phyloP scores from a whole-genome alignment of 2,329 filamentous ascomycete genomes.

The Calonectria ilicicola region DNA sequence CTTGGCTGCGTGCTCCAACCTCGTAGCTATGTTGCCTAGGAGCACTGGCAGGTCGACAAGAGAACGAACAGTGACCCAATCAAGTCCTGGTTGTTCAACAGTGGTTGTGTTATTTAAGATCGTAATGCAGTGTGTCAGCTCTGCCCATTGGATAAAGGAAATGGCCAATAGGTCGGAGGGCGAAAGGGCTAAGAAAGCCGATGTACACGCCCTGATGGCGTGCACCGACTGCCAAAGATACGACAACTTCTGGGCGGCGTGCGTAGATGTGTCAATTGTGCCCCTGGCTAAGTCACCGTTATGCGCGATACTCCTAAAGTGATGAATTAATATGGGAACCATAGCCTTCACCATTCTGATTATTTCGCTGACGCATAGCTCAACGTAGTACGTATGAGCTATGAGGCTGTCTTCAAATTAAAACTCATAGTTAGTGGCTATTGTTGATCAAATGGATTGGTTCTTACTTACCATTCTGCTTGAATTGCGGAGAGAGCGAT shows the following conservation, averaged over 20 bases:
- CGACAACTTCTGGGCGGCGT: neutral
- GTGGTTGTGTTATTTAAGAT: neutral
- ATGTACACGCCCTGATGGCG: neutral
- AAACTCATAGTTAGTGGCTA: neutral
- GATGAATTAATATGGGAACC: neutral
- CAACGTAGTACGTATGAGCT: neutral
- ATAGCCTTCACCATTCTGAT: neutral
- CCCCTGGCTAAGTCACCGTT: too few species aligned
- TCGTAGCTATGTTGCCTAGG: neutral
- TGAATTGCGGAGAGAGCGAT: neutral
- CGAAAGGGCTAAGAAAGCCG: neutral
- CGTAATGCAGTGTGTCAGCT: neutral
- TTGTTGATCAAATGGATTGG: too few species aligned
- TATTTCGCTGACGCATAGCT: neutral
- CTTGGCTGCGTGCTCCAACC: neutral
- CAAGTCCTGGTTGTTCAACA: neutral
- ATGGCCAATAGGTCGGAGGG: neutral
- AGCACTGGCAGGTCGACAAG: neutral
- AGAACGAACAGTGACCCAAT: neutral
- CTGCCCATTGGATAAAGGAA: neutral
- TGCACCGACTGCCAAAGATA: neutral
- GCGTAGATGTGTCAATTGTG: neutral
- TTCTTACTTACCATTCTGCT: neutral
- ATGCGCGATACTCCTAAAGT: neutral
- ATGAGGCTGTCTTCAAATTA: neutral